Percentiles rank a stretch among this genome's conserved stretches.
Evolutionary conservation across 2,329 filamentous ascomycete genomes (phyloP).

Genomic region (Myriosclerotinia curreyana): DNA sequence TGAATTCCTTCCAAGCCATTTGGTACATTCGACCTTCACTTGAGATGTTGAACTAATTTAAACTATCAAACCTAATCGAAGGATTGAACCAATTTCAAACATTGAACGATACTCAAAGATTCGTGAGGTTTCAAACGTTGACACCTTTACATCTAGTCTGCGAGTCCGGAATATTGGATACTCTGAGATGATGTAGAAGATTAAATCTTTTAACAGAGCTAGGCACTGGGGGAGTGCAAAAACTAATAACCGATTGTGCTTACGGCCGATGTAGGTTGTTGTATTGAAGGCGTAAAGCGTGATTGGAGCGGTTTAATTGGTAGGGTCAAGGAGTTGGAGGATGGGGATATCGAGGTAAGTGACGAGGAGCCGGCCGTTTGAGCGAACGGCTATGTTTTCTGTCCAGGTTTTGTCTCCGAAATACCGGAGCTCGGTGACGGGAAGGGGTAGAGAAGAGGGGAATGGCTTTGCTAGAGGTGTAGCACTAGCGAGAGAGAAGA

Average conservation of each 20-base stretch:
- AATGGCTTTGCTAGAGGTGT: background rate
- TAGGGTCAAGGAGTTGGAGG: slow-evolving; percentile 40
- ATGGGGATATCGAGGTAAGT: slow-evolving; percentile 37
- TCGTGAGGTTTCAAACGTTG: too few species aligned
- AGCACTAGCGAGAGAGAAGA: background rate
- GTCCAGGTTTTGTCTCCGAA: slow-evolving; percentile 22
- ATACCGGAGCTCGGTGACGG: slow-evolving; percentile 21
- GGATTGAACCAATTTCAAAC: too few species aligned
- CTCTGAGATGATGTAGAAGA: background rate
- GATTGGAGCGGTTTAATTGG: slow-evolving; percentile 17
- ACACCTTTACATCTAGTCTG: too few species aligned
- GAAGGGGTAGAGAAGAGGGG: slow-evolving; percentile 20
- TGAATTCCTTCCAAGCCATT: too few species aligned
- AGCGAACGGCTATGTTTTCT: slow-evolving; percentile 42
- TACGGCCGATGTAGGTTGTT: slow-evolving; percentile 20
- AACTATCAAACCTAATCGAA: too few species aligned
- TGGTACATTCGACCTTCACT: too few species aligned
- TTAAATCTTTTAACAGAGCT: background rate
- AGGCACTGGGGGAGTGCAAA: background rate
- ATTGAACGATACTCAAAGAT: too few species aligned
- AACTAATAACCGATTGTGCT: background rate
- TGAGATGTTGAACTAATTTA: too few species aligned
- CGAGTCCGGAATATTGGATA: too few species aligned
- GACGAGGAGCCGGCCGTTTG: slow-evolving; percentile 41
- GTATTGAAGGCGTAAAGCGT: slow-evolving; percentile 38